Evolutionary conservation across 345 rosid species (phyloP).

Genomic region (Eucalyptus polybractea): DNA sequence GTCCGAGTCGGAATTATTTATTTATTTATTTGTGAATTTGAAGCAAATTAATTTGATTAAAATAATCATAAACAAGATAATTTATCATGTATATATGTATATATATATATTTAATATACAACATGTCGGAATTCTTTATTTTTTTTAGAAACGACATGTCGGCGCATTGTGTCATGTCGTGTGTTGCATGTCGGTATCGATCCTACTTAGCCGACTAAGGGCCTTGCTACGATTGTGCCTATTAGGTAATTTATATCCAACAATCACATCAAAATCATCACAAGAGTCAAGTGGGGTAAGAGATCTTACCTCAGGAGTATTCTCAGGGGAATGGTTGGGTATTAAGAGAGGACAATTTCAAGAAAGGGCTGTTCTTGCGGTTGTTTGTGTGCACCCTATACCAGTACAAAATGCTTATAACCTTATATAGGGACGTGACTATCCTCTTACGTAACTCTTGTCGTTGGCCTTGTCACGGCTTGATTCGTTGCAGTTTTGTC

Average conservation of each 20-base stretch:
- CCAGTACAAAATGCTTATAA: too few relatives aligned
- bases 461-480: fast-evolving
- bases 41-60: too few relatives aligned
- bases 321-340: neutral
- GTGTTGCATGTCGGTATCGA: too few relatives aligned
- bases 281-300: neutral
- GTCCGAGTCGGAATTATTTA: too few relatives aligned
- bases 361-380: neutral
- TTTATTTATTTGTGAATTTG: too few relatives aligned
- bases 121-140: fast-evolving
- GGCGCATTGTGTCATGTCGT: too few relatives aligned
- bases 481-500: fast-evolving
- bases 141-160: too few relatives aligned
- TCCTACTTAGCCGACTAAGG: neutral
- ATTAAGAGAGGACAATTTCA: neutral
- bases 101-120: too few relatives aligned
- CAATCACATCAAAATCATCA: neutral
- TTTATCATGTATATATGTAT: too few relatives aligned
- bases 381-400: neutral
- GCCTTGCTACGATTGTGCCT: neutral
- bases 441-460: neutral
- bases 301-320: neutral
- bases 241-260: neutral
- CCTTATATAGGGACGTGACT: fast-evolving
- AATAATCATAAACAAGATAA: too few relatives aligned